phyloP scores from a whole-genome alignment of 306 rosid genomes.

The Begonia fuchsioides region DNA sequence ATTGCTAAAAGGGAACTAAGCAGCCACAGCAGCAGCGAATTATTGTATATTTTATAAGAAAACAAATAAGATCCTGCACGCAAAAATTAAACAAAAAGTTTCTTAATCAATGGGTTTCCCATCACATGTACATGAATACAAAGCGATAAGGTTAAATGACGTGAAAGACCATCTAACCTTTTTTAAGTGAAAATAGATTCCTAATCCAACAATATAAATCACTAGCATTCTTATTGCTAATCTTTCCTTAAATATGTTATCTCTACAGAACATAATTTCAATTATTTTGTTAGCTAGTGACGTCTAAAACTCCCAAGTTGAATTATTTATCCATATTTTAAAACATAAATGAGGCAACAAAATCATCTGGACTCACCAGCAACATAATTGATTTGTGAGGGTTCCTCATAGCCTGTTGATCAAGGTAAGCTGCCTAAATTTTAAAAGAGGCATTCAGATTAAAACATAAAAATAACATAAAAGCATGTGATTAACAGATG shows the following conservation, averaged over 20 bases:
- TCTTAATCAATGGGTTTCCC: neutral
- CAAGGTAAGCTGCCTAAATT: slow-evolving; percentile 73
- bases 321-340: neutral
- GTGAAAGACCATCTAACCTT: neutral
- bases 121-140: neutral
- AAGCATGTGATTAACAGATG: slow-evolving; percentile 1
- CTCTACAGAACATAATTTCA: too few relatives aligned
- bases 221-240: too few relatives aligned
- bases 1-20: neutral
- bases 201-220: too few relatives aligned
- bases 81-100: neutral
- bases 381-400: slow-evolving; percentile 44
- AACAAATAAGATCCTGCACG: neutral
- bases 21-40: slow-evolving; percentile 1
- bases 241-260: too few relatives aligned
- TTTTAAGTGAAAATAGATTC: slow-evolving; percentile 2
- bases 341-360: neutral
- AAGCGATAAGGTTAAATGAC: neutral
- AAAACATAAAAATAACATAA: slow-evolving; percentile 7
- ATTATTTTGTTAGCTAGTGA: too few relatives aligned
- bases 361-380: slow-evolving; percentile 45
- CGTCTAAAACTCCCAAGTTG: slow-evolving; percentile 3
- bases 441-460: slow-evolving; percentile 17
- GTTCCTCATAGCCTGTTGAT: slow-evolving; percentile 26
- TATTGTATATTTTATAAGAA: neutral